These are phyloP conservation scores for Takashimella koratensis DNA, from an alignment of 1,284 basidiomycete genomes.

Conservation along the genomic window DNA sequence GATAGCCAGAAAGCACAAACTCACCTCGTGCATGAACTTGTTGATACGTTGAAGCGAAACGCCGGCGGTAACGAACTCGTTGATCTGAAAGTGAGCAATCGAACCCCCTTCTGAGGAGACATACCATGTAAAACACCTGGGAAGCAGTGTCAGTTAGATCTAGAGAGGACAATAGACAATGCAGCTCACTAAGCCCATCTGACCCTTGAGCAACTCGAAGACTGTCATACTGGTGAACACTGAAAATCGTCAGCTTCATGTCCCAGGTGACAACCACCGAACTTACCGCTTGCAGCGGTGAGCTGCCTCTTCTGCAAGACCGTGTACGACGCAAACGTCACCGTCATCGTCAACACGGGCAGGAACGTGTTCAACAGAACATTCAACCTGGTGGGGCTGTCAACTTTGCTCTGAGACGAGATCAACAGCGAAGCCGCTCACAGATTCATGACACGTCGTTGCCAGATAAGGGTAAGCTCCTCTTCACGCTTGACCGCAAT, in stretches of 20 bases:
- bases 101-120: not conserved
- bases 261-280: not conserved
- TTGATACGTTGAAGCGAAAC: constrained; percentile 55
- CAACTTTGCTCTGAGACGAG: too few species aligned
- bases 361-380: constrained; percentile 56
- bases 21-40: constrained; percentile 53
- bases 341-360: constrained; percentile 63
- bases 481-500: constrained; percentile 57
- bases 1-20: too few species aligned
- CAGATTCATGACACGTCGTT: constrained; percentile 38
- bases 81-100: constrained; percentile 33
- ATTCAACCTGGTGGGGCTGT: constrained; percentile 12
- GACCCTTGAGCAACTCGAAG: constrained; percentile 45
- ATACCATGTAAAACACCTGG: constrained; percentile 32
- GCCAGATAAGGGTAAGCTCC: constrained; percentile 54
- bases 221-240: constrained; percentile 49
- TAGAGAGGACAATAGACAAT: constrained; percentile 1
- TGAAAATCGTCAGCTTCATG: constrained; percentile 3
- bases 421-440: too few species aligned
- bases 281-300: constrained; percentile 45
- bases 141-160: constrained; percentile 2
- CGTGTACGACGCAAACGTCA: constrained; percentile 62
- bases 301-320: constrained; percentile 52
- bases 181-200: constrained; percentile 30
- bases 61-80: constrained; percentile 46